Evolutionary conservation across 2,329 filamentous ascomycete species (phyloP), one percentile per base, ranked within the genome.

Genomic region (Xylaria sp.): DNA sequence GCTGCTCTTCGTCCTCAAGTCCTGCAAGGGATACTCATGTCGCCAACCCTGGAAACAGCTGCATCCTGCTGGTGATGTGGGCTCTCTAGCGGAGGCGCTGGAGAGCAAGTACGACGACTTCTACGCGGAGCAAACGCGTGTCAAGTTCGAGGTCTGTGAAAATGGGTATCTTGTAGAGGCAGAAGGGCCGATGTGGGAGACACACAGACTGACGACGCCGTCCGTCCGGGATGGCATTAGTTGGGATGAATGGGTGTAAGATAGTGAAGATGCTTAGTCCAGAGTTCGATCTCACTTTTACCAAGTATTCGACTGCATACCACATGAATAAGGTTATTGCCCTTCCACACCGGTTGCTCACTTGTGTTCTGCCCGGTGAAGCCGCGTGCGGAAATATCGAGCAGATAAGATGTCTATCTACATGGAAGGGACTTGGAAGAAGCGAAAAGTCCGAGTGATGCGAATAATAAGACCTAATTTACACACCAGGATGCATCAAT

Each of bases 1-100:
- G 0, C 77, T 87, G 1, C 78, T 86, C n/a, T 78, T 86, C 58
- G 82, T 86, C 0, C 78, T 85, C 3, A 87, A 87, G 74, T 84
- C 84, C 3, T 87, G 85, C 75, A 80, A 82, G 62, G 82, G 79
- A 0, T 67, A 73, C 2, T 75, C 78, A 0, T 87, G 85, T 67
- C 77, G 80, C 3, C 72, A 81, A 20, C 85, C 85, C 1, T 87
- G 85, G 85, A 72, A 75, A 1, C 79, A 80, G 15, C 76, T 87
- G 2, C 85, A 86, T 69, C 83, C 84, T 3, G 75, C 74, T 3
- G 83, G 83, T 0, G 73, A 79, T 39, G 84, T 87, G 0, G 73
- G 73, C 20, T 82, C 75, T 10, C 75, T 87, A 1, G 72, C 71
- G 1, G 83, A 86, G 41, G 85, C 85, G 1, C 71, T 87, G 66